These are phyloP conservation scores for Aureobasidium lini DNA, from an alignment of 2,329 filamentous ascomycete species.

Conservation along the genomic window DNA sequence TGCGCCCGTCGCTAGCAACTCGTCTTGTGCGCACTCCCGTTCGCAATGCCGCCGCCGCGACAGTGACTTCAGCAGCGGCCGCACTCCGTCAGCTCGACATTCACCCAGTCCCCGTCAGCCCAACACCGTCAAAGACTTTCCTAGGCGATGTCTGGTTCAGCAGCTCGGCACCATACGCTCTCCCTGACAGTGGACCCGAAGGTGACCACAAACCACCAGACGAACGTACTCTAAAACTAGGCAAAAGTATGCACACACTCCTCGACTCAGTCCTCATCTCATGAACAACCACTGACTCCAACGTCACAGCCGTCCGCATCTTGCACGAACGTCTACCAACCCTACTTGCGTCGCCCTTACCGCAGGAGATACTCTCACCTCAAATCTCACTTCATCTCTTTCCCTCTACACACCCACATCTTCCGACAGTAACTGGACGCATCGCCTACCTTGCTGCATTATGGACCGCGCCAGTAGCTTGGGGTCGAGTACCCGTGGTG, in stretches of 20 bases:
- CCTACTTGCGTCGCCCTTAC: conserved; percentile 53
- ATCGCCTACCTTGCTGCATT: conserved; percentile 88
- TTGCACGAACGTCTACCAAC: conserved; percentile 57
- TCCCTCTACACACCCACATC: conserved; percentile 71
- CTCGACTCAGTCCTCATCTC: not conserved
- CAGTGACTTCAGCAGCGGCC: not conserved
- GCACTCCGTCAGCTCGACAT: not conserved
- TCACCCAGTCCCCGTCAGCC: not conserved
- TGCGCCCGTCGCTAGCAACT: conserved; percentile 12
- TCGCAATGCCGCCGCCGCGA: conserved; percentile 1
- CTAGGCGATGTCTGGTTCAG: conserved; percentile 6
- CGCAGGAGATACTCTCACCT: conserved; percentile 55
- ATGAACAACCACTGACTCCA: not conserved
- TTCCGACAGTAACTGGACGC: conserved; percentile 84
- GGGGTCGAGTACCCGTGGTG: conserved; percentile 85
- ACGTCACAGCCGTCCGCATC: conserved; percentile 45
- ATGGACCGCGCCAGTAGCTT: conserved; percentile 93
- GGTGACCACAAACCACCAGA: conserved; percentile 42
- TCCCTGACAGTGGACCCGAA: not conserved
- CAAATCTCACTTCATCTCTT: conserved; percentile 57
- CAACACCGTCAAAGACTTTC: not conserved
- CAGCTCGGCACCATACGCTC: not conserved
- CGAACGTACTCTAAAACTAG: conserved; percentile 54
- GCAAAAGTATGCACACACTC: conserved; percentile 45
- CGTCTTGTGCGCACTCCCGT: conserved; percentile 5